Conservation (phyloP, 495 filamentous ascomycete genomes). For the Aspergillus baeticus region DNA sequence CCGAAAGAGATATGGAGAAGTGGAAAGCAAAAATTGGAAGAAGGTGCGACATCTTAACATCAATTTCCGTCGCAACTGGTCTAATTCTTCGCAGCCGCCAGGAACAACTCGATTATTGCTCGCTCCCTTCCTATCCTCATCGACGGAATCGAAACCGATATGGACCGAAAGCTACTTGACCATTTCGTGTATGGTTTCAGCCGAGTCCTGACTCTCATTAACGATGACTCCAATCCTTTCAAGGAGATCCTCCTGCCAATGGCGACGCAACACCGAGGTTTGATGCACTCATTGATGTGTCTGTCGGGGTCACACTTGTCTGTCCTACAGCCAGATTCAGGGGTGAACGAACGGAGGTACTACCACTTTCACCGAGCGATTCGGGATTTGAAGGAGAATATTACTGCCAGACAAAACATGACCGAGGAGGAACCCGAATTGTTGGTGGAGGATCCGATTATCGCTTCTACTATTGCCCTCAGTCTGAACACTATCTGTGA, state of each 20-base stretch:
- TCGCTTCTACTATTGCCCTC: conserved; percentile 82
- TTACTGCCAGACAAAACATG: conserved; percentile 32
- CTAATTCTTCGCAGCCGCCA: conserved; percentile 27
- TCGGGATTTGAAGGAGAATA: conserved; percentile 45
- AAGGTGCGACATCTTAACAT: conserved; percentile 53
- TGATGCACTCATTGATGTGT: conserved; percentile 92
- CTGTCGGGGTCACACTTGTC: conserved; percentile 79
- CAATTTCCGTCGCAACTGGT: background rate
- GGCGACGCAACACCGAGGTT: conserved; percentile 75
- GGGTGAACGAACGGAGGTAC: conserved; percentile 45
- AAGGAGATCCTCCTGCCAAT: conserved; percentile 85
- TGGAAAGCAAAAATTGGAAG: conserved; percentile 71
- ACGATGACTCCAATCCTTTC: conserved; percentile 84
- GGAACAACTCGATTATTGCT: conserved; percentile 43
- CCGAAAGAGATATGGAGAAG: conserved; percentile 85
- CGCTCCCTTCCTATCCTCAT: conserved; percentile 76
- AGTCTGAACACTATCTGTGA: conserved; percentile 79
- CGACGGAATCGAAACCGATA: conserved; percentile 79
- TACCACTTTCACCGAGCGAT: conserved; percentile 50
- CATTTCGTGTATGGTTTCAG: conserved; percentile 84
- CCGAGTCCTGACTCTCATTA: conserved; percentile 77
- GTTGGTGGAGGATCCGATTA: conserved; percentile 54
- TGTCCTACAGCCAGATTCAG: conserved; percentile 45
- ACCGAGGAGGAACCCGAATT: conserved; percentile 32
- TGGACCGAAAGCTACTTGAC: conserved; percentile 80